Evolutionary conservation across 31 red algal genomes (phyloP).

Genomic region (Odonthalia washingtoniensis): DNA sequence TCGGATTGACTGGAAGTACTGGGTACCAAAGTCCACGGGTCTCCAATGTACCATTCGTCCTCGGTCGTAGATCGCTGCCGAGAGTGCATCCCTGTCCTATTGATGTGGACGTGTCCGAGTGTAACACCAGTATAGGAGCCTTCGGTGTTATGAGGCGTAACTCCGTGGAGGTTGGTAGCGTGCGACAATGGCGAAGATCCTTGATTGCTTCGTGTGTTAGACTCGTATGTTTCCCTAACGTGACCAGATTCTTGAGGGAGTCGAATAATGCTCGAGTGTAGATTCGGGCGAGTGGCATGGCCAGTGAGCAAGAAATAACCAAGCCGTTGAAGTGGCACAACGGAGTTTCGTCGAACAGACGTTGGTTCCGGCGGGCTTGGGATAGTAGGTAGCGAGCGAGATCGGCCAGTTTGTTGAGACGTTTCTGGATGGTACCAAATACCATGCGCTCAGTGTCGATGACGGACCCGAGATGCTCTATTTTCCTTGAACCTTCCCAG

Average conservation of each 20-base stretch:
- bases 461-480: slow-evolving; percentile 19
- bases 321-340: slow-evolving; percentile 23
- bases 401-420: neutral
- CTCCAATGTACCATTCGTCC: slow-evolving; percentile 30
- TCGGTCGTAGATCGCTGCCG: neutral
- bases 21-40: slow-evolving; percentile 31
- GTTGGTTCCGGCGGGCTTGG: neutral
- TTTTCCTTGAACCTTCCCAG: neutral
- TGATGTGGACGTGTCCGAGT: slow-evolving; percentile 1
- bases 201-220: neutral
- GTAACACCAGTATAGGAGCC: neutral
- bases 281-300: slow-evolving; percentile 29
- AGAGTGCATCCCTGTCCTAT: slow-evolving; percentile 24
- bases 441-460: no score
- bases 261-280: slow-evolving; percentile 28
- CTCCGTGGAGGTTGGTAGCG: neutral
- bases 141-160: neutral
- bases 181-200: slow-evolving; percentile 33
- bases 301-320: slow-evolving; percentile 9
- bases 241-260: neutral
- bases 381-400: slow-evolving; percentile 1
- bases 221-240: neutral
- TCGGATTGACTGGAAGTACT: neutral
- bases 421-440: no score
- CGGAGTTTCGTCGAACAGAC: neutral